Evolutionary conservation across 768 basidiomycete genomes (phyloP), one percentile per base, ranked within the genome.

Genomic region (Mycena albidolilacea): DNA sequence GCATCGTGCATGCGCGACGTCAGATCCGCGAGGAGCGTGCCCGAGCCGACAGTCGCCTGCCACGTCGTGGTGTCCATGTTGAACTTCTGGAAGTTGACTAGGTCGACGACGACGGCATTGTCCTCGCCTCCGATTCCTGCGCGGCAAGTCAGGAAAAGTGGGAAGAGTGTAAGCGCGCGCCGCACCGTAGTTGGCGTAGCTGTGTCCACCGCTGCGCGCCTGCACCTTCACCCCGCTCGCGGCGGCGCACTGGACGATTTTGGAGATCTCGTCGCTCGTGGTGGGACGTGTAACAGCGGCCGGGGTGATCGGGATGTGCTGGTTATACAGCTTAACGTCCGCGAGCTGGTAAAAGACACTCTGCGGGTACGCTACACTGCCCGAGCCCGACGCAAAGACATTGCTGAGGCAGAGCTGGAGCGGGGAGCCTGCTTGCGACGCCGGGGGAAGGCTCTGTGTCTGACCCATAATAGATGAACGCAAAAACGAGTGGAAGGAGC

Each of bases 51-150:
- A 6, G 71, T 80, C 4, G 79, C 78, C 48, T 75, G 60, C 78
- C 78, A 77, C 0, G 76, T 78, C 30, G 59, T 65, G 8, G 62
- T 71, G 70, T 82, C 76, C 71, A 82, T 79, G 1, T 9, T 38
- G 72, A 82, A 76, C 59, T 74, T 41, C 30, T 79, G 66, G 61
- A 82, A 77, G 38, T 76, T 66, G 41, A 30, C 57, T 37, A 83
- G 44, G 73, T 83, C 82, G 59, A 83, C 72, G 5, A 82, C 79
- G 57, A 82, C 73, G 10, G 76, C 76, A 38, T 78, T 77, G 68
- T 81, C 77, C 65, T 69, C 71, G 41, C 80, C 80, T 10, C 80
- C 80, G 23, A 83, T 70, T 35, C 69, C 76, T 77, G 46, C 61
- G 15, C 19, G 35, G 1, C 17, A 30, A 50, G 6, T 21, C 17